A percentile compares a stretch with the other conserved stretches of the same genome.
phyloP scores from a whole-genome alignment of 2,329 filamentous ascomycete genomes.

The Verticillium klebahnii region DNA sequence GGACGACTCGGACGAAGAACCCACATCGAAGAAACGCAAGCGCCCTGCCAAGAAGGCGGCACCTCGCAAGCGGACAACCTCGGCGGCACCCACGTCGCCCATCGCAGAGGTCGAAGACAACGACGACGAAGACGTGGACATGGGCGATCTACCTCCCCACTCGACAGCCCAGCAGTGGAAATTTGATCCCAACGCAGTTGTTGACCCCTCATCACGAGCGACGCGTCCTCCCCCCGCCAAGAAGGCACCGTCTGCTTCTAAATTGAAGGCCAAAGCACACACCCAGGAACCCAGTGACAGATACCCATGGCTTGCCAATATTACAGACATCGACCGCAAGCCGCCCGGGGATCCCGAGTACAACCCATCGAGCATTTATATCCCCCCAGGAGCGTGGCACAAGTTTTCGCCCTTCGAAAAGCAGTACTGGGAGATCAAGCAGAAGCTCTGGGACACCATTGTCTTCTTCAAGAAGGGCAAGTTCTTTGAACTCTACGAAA shows the following conservation, averaged over 20 bases:
- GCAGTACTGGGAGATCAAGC: constrained; percentile 99
- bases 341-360: constrained; percentile 78
- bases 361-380: constrained; percentile 84
- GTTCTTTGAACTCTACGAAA: constrained; percentile 97
- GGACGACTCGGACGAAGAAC: constrained; percentile 73
- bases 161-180: constrained; percentile 84
- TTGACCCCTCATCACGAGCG: constrained; percentile 21
- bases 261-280: constrained; percentile 64
- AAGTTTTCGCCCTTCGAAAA: constrained; percentile 94
- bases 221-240: constrained; percentile 5
- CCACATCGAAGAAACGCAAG: constrained; percentile 69
- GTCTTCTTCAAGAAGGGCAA: constrained; percentile 99
- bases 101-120: constrained; percentile 33
- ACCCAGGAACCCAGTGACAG: constrained; percentile 78
- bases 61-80: constrained; percentile 59
- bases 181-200: constrained; percentile 46
- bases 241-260: constrained; percentile 18
- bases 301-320: constrained; percentile 85
- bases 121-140: constrained; percentile 49
- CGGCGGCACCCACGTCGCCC: constrained; percentile 31
- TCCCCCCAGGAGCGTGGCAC: constrained; percentile 73
- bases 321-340: constrained; percentile 79
- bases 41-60: constrained; percentile 47
- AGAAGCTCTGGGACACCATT: constrained; percentile 94
- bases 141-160: constrained; percentile 52